Conservation (phyloP, 768 basidiomycete species). For the Candolleomyces eurysporus region DNA sequence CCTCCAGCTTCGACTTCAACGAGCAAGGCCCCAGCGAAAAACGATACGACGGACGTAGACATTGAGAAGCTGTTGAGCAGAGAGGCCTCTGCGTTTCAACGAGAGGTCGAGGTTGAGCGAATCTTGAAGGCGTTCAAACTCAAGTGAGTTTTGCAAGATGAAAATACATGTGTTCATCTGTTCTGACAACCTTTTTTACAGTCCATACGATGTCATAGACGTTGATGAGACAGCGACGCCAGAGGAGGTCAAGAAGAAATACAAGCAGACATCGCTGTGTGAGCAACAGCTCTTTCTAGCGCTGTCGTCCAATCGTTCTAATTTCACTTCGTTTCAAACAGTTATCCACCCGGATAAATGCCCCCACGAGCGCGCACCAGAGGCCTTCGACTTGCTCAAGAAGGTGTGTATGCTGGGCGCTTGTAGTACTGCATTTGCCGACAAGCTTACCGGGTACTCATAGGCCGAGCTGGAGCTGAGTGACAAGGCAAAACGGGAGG, state of each 20-base stretch:
- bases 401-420: slow-evolving; percentile 51
- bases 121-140: slow-evolving; percentile 94
- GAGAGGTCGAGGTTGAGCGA: slow-evolving; percentile 87
- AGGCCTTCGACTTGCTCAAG: slow-evolving; percentile 92
- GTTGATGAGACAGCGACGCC: slow-evolving; percentile 66
- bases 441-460: not conserved
- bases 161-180: not conserved
- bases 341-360: slow-evolving; percentile 99
- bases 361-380: slow-evolving; percentile 80
- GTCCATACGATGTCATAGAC: slow-evolving; percentile 93
- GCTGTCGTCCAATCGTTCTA: not conserved
- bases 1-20: slow-evolving; percentile 1
- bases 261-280: slow-evolving; percentile 84
- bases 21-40: slow-evolving; percentile 16
- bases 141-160: slow-evolving; percentile 58
- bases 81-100: slow-evolving; percentile 82
- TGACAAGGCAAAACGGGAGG: slow-evolving; percentile 75
- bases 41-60: slow-evolving; percentile 43
- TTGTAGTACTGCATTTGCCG: not conserved
- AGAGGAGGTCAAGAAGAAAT: slow-evolving; percentile 88
- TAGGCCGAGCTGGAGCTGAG: slow-evolving; percentile 85
- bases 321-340: slow-evolving; percentile 26
- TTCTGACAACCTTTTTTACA: slow-evolving; percentile 25
- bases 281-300: slow-evolving; percentile 28
- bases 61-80: slow-evolving; percentile 78